A percentile compares a stretch with the other conserved stretches of the same genome.
These are phyloP conservation scores for Acanthamoeba lenticulata DNA, from an alignment of 208 protist genomes.

Conservation along the genomic window DNA sequence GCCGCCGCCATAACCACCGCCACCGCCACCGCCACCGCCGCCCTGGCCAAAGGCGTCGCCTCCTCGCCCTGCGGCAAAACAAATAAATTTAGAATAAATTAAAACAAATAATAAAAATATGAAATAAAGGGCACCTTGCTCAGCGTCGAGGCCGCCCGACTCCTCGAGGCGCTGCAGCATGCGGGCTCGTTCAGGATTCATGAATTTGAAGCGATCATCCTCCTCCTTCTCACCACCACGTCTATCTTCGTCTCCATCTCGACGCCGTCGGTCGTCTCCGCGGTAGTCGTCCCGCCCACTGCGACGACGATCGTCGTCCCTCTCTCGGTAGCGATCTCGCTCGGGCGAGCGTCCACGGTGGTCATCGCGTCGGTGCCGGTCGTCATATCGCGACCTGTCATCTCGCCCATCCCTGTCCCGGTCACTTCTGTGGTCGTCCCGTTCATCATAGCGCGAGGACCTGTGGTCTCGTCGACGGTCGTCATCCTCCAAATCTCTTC, in stretches of 20 bases:
- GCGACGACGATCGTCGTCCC: neutral
- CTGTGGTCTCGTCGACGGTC: no score
- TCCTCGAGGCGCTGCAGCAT: constrained; percentile 31
- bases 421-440: neutral
- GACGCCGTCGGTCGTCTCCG: neutral
- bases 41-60: neutral
- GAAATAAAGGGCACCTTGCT: neutral
- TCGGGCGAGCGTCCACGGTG: neutral
- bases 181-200: constrained; percentile 57
- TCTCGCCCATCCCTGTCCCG: neutral
- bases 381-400: neutral
- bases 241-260: neutral
- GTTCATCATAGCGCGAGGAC: neutral
- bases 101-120: neutral
- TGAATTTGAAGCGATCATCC: constrained; percentile 45
- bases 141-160: neutral
- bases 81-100: neutral
- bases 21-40: neutral
- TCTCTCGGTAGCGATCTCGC: neutral
- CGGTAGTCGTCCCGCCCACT: neutral
- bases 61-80: neutral
- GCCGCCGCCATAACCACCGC: neutral
- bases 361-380: neutral
- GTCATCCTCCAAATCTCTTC: no score
- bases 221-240: neutral